Evolutionary conservation across 1,284 basidiomycete species (phyloP).

Genomic region (Puccinia novopanici): DNA sequence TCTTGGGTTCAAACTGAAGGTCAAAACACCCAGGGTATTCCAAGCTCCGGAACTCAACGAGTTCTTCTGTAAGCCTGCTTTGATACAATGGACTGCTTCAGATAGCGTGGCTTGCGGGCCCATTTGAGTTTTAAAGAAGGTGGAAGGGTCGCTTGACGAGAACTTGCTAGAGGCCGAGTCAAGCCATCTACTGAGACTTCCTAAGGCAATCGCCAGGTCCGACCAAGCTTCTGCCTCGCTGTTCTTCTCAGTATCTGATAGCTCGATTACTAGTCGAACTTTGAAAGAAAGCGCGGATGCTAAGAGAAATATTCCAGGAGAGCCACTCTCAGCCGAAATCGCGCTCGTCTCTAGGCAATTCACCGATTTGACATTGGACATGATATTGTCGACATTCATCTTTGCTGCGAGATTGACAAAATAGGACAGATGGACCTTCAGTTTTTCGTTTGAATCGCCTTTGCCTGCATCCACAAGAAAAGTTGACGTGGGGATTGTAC

Average conservation of each 20-base stretch:
- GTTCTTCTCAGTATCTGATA: conserved; percentile 50
- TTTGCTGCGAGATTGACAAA: conserved; percentile 46
- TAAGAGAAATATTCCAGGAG: conserved; percentile 44
- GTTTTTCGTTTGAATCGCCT: conserved; percentile 34
- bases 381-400: conserved; percentile 42
- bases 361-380: conserved; percentile 38
- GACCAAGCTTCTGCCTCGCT: conserved; percentile 55
- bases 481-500: conserved; percentile 29
- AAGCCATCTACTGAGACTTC: conserved; percentile 52
- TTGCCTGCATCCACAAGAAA: conserved; percentile 22
- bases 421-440: conserved; percentile 29
- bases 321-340: conserved; percentile 42
- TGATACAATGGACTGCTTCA: conserved; percentile 69
- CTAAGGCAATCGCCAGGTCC: conserved; percentile 52
- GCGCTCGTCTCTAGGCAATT: conserved; percentile 44
- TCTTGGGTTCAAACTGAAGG: conserved; percentile 70
- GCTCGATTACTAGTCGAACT: conserved; percentile 54
- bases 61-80: conserved; percentile 74
- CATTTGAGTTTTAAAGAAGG: conserved; percentile 45
- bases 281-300: conserved; percentile 52
- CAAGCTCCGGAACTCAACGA: conserved; percentile 76
- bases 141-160: conserved; percentile 27
- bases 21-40: conserved; percentile 75
- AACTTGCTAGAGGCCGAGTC: conserved; percentile 33
- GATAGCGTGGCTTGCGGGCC: conserved; percentile 36